Conservation (phyloP, 1,284 basidiomycete genomes). For the Fomitopsis pinicola region DNA sequence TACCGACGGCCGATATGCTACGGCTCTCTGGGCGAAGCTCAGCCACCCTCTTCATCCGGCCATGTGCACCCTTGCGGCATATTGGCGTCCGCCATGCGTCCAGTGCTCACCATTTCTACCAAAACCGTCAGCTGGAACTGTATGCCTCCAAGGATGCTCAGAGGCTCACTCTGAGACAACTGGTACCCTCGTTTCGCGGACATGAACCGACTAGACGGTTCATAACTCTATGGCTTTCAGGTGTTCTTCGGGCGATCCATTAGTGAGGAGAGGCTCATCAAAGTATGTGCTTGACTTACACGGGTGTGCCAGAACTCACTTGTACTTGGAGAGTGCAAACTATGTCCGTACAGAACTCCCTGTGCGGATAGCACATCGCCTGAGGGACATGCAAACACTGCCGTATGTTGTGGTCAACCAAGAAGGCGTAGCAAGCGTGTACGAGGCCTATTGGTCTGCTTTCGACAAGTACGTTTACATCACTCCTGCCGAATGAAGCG, state of each 20-base stretch:
- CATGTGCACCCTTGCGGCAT: background rate
- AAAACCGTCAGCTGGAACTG: constrained; percentile 78
- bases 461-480: constrained; percentile 63
- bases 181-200: constrained; percentile 44
- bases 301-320: background rate
- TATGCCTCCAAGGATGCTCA: constrained; percentile 77
- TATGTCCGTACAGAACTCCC: constrained; percentile 88
- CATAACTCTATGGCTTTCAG: constrained; percentile 18
- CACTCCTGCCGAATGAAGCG: constrained; percentile 6
- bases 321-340: constrained; percentile 65
- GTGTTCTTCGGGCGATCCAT: constrained; percentile 76
- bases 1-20: background rate
- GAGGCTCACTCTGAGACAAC: constrained; percentile 74
- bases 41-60: background rate
- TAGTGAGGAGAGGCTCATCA: constrained; percentile 70
- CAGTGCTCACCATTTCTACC: constrained; percentile 65
- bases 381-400: constrained; percentile 82
- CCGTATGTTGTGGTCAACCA: constrained; percentile 90
- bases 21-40: background rate
- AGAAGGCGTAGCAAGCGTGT: constrained; percentile 80
- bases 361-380: constrained; percentile 82
- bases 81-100: constrained; percentile 12
- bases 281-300: constrained; percentile 35
- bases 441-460: constrained; percentile 80
- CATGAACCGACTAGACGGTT: background rate